Percentiles rank a stretch among this genome's conserved stretches.
Evolutionary conservation across 176 grass and related monocot genomes (phyloP).

Genomic region (Aegilops speltoides): DNA sequence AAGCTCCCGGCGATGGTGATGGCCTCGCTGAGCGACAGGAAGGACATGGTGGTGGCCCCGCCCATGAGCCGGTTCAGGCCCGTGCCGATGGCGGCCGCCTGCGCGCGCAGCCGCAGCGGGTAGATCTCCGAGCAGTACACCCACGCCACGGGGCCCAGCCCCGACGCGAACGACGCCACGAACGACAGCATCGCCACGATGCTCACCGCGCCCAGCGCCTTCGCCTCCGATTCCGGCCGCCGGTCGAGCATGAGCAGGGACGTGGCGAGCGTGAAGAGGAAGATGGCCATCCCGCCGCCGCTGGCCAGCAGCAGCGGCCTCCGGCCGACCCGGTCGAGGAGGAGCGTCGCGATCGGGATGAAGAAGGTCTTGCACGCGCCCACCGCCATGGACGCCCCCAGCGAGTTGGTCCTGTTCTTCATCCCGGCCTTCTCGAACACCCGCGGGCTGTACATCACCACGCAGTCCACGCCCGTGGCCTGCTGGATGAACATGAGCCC

Average conservation of each 20-base stretch:
- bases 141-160: constrained; percentile 74
- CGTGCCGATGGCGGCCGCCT: constrained; percentile 72
- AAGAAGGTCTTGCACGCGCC: constrained; percentile 84
- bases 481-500: constrained; percentile 95
- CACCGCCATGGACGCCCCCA: constrained; percentile 72
- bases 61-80: constrained; percentile 79
- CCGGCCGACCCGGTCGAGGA: constrained; percentile 76
- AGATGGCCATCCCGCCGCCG: constrained; percentile 77
- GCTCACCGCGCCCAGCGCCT: constrained; percentile 53
- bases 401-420: constrained; percentile 44
- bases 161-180: constrained; percentile 74
- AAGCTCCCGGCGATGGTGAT: constrained; percentile 85
- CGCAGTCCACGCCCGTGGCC: constrained; percentile 84
- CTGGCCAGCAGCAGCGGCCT: constrained; percentile 76
- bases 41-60: constrained; percentile 81
- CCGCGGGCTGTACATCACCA: constrained; percentile 82
- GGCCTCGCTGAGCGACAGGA: constrained; percentile 66
- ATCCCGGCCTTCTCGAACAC: constrained; percentile 72
- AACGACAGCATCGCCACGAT: constrained; percentile 71
- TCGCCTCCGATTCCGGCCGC: constrained; percentile 30
- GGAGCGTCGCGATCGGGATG: constrained; percentile 68
- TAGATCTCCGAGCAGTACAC: constrained; percentile 94
- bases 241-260: constrained; percentile 48
- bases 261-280: constrained; percentile 57
- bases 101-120: constrained; percentile 73